Conservation (phyloP, 1,284 basidiomycete species). For the Leccinum pachyderme region DNA sequence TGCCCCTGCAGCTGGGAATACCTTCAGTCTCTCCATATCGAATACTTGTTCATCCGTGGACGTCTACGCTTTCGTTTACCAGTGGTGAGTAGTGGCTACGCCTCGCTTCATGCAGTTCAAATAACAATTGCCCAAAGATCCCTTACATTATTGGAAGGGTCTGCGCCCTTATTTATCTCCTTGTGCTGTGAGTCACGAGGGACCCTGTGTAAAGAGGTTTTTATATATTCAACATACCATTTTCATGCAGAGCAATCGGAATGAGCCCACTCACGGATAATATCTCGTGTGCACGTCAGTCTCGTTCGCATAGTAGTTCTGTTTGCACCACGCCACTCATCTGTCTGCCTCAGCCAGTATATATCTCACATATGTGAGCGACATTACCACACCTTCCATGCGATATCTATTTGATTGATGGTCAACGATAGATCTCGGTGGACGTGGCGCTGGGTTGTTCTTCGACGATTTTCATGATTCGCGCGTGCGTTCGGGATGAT, state of each 20-base stretch:
- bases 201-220: neutral
- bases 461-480: constrained; percentile 24
- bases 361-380: constrained; percentile 6
- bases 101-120: neutral
- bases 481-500: constrained; percentile 19
- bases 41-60: constrained; percentile 15
- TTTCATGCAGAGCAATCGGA: constrained; percentile 1
- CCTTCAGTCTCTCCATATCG: constrained; percentile 13
- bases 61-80: constrained; percentile 17
- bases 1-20: constrained; percentile 24
- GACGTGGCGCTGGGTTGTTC: constrained; percentile 19
- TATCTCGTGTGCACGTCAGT: constrained; percentile 16
- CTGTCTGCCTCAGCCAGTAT: neutral
- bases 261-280: neutral
- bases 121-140: constrained; percentile 10
- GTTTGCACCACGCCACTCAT: constrained; percentile 2
- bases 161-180: constrained; percentile 6
- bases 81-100: constrained; percentile 18
- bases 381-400: neutral
- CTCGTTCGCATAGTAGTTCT: neutral
- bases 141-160: constrained; percentile 22
- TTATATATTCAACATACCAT: no score
- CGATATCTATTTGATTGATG: neutral
- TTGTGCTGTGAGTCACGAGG: constrained; percentile 12
- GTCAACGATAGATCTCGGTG: constrained; percentile 1